Evolutionary conservation across 441 rosid species (phyloP).

Genomic region (Hypseocharis bilobata): DNA sequence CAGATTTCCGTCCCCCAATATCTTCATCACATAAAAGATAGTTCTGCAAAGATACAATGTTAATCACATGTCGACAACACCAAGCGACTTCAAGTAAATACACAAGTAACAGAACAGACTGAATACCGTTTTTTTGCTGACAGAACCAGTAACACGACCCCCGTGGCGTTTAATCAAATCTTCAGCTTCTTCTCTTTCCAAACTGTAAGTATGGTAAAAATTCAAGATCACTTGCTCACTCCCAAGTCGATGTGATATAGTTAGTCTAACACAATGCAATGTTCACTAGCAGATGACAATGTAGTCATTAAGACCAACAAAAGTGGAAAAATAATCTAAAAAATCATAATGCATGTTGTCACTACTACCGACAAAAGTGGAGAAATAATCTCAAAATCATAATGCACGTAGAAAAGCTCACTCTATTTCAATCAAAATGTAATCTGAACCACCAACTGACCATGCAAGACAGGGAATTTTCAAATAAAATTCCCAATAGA

Average conservation of each 20-base stretch:
- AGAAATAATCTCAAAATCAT: conserved; percentile 6
- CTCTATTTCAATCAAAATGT: neutral
- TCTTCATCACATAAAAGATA: conserved; percentile 94
- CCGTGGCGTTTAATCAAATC: conserved; percentile 85
- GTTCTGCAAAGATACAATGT: conserved; percentile 47
- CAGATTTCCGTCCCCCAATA: conserved; percentile 74
- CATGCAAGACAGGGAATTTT: conserved; percentile 4
- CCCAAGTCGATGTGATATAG: neutral
- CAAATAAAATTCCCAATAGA: conserved; percentile 7
- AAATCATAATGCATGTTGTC: conserved; percentile 11
- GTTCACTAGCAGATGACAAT: conserved; percentile 2
- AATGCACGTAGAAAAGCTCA: no score
- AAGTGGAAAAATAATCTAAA: conserved; percentile 4
- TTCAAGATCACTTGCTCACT: conserved; percentile 5
- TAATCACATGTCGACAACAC: conserved; percentile 22
- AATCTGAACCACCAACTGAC: conserved; percentile 1
- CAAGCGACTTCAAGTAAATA: conserved; percentile 14
- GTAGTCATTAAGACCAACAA: neutral
- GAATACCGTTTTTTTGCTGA: conserved; percentile 92
- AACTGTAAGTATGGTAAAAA: conserved; percentile 39
- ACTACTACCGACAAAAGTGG: conserved; percentile 1
- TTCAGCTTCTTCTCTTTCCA: conserved; percentile 98
- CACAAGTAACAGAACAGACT: neutral
- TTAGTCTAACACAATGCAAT: neutral
- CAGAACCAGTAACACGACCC: conserved; percentile 84